Evolutionary conservation across 2,329 filamentous ascomycete genomes (phyloP), one percentile per base, ranked within the genome.

Genomic region (Parascedosporium putredinis): DNA sequence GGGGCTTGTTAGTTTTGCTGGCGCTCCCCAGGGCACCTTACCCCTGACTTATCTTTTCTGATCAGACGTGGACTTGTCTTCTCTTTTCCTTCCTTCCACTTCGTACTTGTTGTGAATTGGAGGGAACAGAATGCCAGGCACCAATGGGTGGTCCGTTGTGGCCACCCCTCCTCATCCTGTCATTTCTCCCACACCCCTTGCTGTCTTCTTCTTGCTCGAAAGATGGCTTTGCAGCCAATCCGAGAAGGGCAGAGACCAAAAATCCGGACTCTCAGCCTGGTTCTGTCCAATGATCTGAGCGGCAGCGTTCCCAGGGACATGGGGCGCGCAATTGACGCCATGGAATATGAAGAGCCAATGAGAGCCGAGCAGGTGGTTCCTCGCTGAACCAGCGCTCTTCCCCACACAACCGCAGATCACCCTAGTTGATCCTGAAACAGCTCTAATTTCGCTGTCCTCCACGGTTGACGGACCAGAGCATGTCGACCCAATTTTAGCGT

Each of bases 401-500:
- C 42, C 42, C 42, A 25, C 42, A 25, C 23, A 25, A 9, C n/a
- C 5, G 47, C 23, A 42, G 34, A 49, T 49, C 46, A 49, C 27
- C 31, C 47, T 25, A 38, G 34, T 43, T 27, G 47, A 43, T 42
- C 47, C 47, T 49, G 47, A 49, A 49, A 49, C 47, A 38, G 47
- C 36, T 43, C 34, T 49, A 49, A 49, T 49, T 43, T 49, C 47
- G 34, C 42, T 24, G n/a, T 10, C 23, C 38, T 42, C 38, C 16
- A 42, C 16, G 23, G 38, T 9, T 20, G 12, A 42, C 12, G 8
- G 16, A 10, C 20, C 16, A 9, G 20, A 6, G 27, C 27, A 31
- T 12, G 27, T 12, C 27, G 33, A 9, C n/a, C 38, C 38, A 42
- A 20, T 20, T 42, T 42, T 42, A 42, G 38, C 38, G 38, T 42